Evolutionary conservation across 805 yeast species (phyloP).

Genomic region (Candida koratica): DNA sequence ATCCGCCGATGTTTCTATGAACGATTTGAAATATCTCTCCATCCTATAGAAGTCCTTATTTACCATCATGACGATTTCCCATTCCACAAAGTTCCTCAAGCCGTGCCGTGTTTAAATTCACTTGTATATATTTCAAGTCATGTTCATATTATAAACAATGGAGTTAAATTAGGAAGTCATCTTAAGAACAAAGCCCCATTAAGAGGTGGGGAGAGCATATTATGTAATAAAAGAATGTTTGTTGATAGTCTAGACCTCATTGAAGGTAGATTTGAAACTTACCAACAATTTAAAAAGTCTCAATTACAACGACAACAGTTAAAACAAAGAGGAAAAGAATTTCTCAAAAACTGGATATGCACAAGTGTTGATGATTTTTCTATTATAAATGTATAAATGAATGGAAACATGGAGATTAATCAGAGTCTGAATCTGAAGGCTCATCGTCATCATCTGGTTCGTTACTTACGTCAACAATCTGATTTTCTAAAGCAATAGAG

Average conservation of each 20-base stretch:
- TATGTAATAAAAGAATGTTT: slow-evolving; percentile 26
- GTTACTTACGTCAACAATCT: slow-evolving; percentile 25
- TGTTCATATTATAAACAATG: slow-evolving; percentile 48
- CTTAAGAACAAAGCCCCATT: slow-evolving; percentile 44
- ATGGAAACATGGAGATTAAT: slow-evolving; percentile 9
- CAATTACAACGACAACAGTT: slow-evolving; percentile 24
- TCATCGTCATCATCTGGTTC: slow-evolving; percentile 31
- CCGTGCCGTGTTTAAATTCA: slow-evolving; percentile 29
- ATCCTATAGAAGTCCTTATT: slow-evolving; percentile 20
- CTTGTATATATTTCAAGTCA: slow-evolving; percentile 22
- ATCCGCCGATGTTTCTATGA: slow-evolving; percentile 41
- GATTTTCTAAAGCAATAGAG: slow-evolving; percentile 48
- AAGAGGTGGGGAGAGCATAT: slow-evolving; percentile 38
- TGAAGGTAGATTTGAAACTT: slow-evolving; percentile 15
- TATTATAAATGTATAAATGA: slow-evolving; percentile 1
- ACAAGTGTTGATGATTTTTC: slow-evolving; percentile 44
- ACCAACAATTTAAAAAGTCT: slow-evolving; percentile 28
- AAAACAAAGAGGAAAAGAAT: slow-evolving; percentile 25
- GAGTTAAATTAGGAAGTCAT: slow-evolving; percentile 57
- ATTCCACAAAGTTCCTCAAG: slow-evolving; percentile 21
- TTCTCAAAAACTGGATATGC: slow-evolving; percentile 45
- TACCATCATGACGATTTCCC: slow-evolving; percentile 21
- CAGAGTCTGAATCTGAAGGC: slow-evolving; percentile 32
- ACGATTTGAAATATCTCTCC: slow-evolving; percentile 15
- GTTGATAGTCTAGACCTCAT: slow-evolving; percentile 3